Conservation (phyloP, 1,139 yeast genomes). For the Debaryomyces sp. region DNA sequence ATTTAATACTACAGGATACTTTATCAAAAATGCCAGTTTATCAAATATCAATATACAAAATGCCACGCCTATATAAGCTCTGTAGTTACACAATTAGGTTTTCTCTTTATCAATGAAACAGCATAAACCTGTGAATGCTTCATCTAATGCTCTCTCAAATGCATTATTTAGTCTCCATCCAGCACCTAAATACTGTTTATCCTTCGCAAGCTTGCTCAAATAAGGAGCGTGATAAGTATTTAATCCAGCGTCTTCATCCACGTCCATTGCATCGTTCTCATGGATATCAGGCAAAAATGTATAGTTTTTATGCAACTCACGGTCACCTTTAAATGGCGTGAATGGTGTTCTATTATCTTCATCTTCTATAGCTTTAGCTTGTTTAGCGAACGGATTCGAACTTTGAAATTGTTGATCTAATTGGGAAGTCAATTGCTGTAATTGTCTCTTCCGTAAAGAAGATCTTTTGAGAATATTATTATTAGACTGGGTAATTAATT, state of each 20-base stretch:
- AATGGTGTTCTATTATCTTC: slow-evolving; percentile 58
- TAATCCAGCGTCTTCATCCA: slow-evolving; percentile 59
- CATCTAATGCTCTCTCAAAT: slow-evolving; percentile 76
- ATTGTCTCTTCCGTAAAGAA: slow-evolving; percentile 64
- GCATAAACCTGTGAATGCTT: slow-evolving; percentile 88
- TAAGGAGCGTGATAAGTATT: slow-evolving; percentile 52
- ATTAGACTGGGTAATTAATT: slow-evolving; percentile 45
- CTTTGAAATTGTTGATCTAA: slow-evolving; percentile 46
- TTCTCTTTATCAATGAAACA: slow-evolving; percentile 77
- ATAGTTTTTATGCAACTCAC: slow-evolving; percentile 52
- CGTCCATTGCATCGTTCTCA: slow-evolving; percentile 40
- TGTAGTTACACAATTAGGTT: not conserved
- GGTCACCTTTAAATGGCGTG: slow-evolving; percentile 93
- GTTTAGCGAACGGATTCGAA: slow-evolving; percentile 27
- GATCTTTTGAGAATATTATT: slow-evolving; percentile 57
- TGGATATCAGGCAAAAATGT: slow-evolving; percentile 29
- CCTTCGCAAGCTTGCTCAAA: slow-evolving; percentile 57
- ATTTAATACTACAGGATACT: not conserved
- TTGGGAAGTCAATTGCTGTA: slow-evolving; percentile 61
- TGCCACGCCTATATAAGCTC: not conserved
- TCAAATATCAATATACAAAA: not conserved
- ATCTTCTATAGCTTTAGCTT: slow-evolving; percentile 22
- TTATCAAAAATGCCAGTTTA: not conserved
- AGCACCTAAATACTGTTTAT: slow-evolving; percentile 76
- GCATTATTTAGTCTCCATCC: slow-evolving; percentile 79